Evolutionary conservation across 805 yeast genomes (phyloP), one percentile per base, ranked within the genome.

Genomic region (Wickerhamiella occidentalis): DNA sequence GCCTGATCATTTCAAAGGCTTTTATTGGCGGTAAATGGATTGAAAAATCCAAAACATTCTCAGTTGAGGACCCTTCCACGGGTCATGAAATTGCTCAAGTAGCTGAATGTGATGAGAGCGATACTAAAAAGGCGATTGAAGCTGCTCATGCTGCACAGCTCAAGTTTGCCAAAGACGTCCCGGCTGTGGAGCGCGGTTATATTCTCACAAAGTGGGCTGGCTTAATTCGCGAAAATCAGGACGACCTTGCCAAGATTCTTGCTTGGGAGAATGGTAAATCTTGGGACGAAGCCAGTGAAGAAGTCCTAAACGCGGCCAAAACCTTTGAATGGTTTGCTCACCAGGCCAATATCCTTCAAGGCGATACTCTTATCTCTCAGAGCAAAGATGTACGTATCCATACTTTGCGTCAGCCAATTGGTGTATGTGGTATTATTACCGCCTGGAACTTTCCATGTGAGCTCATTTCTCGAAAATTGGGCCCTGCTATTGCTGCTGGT

Each of bases 291-390:
- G 80, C 90, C 15, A 61, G 66, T 45, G 88, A 86, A 4, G 92
- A 83, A 61, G 72, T 82, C 25, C 51, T 56, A 45, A 78, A 79
- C 56, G 79, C 82, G 8, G 81, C 85, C 1, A 76, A 84, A 5
- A 87, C 82, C 64, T 82, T 85, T 63, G 87, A 85, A 61, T 88
- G 96, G 96, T 88, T 79, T 61, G 72, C 94, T 26, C 92, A 82
- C 62, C 59, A 59, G 45, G 90, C 90, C 6, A 82, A 86, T 36
- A 73, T 86, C 57, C 64, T 75, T 23, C 68, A 76, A 48, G 92
- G 90, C n/a, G 80, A 79, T 54, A 67, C 73, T 15, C 76, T 82
- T 49, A 73, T 74, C n/a, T 75, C 85, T 2, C 68, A 74, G 47
- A 68, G 66, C 52, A 62, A 74, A 1, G 55, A 66, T 21, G 59